phyloP scores from a whole-genome alignment of 2,329 filamentous ascomycete species.

The Xylariaceae sp. region DNA sequence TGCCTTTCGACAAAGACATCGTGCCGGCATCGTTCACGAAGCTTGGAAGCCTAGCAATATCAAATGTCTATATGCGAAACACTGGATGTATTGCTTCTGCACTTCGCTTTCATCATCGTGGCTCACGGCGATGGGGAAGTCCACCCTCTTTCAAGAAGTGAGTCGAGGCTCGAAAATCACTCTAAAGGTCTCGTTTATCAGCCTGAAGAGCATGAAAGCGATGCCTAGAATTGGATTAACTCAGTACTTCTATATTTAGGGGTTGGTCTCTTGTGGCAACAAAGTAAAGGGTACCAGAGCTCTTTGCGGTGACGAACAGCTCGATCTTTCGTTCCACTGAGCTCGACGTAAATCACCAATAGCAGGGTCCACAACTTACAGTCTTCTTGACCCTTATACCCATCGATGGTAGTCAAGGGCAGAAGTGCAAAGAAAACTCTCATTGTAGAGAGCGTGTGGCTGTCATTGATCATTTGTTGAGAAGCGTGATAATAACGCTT shows the following conservation, averaged over 20 bases:
- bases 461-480: neutral
- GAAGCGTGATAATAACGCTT: neutral
- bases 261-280: neutral
- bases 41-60: no score
- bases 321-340: neutral
- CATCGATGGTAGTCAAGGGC: neutral
- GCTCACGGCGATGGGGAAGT: neutral
- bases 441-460: neutral
- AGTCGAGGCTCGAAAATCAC: neutral
- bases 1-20: no score
- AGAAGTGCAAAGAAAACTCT: neutral
- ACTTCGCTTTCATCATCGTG: neutral
- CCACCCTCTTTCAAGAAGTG: neutral
- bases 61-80: no score
- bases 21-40: no score
- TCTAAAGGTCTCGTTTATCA: neutral
- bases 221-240: neutral
- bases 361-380: neutral
- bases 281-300: neutral
- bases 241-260: neutral
- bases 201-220: neutral
- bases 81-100: no score
- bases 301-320: neutral
- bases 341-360: no score
- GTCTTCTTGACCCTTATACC: neutral